Base-by-base conservation (phyloP, 2,329 filamentous ascomycete species). In the Tolypocladium tropicale region DNA sequence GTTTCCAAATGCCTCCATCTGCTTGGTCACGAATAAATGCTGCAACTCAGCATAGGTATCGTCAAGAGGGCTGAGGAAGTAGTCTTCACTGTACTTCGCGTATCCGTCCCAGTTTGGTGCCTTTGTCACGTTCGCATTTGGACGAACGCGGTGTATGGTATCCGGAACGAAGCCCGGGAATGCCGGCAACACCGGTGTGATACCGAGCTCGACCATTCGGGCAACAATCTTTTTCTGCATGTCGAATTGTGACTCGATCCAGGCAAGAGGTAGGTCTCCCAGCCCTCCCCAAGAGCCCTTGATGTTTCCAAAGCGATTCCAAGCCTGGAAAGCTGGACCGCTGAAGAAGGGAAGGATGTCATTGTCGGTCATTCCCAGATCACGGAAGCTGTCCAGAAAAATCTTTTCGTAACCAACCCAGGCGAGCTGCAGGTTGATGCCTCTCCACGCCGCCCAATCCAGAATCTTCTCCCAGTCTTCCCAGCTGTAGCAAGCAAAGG, bases 281-380 rank as follows among this genome's bases (percentile, higher is more conserved):
- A 53, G 48, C 34, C 71, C 74, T 36, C 70, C 72, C 78, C 77
- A 80, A 1, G 74, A 76, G 9, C 74, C 73, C 59, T 78, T 76
- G 21, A 78, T 78, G 59, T 80, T 81, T 11, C 77, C 78, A 55
- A 81, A 76, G n/a, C 76, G 73, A 59, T 80, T 79, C 77, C 77
- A 81, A 12, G 77, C 68, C 56, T 77, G 75, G 56, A 79, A 80
- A 0, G 77, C 76, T 1, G 78, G 77, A 0, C 77, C 77, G 52
- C 72, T 77, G 54, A 80, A 67, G 62, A 77, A 80, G 1, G 70
- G 64, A 1, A 67, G 53, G 51, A 79, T 77, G 30, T 80, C 75
- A 5, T 65, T 61, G 39, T 76, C 66, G 0, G 68, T 71, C 39
- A 80, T 68, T 9, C 75, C 74, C 21, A 76, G 65, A 3, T 76